Evolutionary conservation across 495 filamentous ascomycete species (phyloP), one percentile per base, ranked within the genome.

Genomic region (Hypoxylon cercidicola): DNA sequence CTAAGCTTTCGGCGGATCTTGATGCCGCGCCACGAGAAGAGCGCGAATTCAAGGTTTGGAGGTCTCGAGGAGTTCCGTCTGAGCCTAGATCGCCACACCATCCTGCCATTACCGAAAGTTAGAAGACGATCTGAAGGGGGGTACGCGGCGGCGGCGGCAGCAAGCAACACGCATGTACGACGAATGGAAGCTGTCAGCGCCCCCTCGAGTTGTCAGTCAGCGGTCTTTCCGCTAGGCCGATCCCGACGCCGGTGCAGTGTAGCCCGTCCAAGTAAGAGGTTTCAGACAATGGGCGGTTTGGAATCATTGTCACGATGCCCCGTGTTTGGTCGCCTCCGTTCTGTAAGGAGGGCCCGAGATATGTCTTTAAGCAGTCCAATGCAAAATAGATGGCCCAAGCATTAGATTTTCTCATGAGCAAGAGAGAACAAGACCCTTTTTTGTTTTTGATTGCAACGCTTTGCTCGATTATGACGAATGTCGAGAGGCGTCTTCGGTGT

Each of bases 1-100:
- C 73, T 98, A 90, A 78, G 34, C 44, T 44, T 56, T 50, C 28
- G 19, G 21, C 47, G 28, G 28, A 52, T 61, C 55, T 65, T 58
- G 32, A 37, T 58, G 55, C 63, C 57, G 30, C 43, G 46, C 67
- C 34, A 55, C 53, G 55, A 28, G 43, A 51, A 39, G 58, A 43
- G 62, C 44, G 55, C 49, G 60, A 58, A 48, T 52, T 35, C 51
- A 66, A 68, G 52, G 57, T 54, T 70, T 57, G 43, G 64, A 54
- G 64, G 55, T 55, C 54, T 44, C 54, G 34, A 54, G 59, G 54
- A 68, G 54, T 49, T 55, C 55, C 39, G 48, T 59, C 55, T 59
- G 40, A 68, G 60, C 55, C 60, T 60, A 60, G 54, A 57, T 60
- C 60, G 30, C 46, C 46, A 56, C 45, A 61, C 59, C 59, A 28